Evolutionary conservation across 1,284 basidiomycete species (phyloP), one percentile per base, ranked within the genome.

Genomic region (Ceratobasidium papillatum): DNA sequence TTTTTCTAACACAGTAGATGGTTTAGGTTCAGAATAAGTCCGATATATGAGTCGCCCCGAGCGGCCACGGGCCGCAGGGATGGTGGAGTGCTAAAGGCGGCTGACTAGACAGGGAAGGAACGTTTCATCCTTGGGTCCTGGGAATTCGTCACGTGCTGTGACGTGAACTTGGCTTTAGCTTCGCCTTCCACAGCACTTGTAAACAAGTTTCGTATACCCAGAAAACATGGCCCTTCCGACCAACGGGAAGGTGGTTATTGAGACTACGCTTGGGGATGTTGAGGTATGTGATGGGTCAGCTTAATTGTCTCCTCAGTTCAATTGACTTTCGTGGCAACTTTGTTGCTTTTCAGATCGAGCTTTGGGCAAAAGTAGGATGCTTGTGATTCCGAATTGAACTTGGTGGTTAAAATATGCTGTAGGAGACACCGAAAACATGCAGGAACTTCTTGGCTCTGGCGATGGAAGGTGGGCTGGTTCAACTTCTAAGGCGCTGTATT

Each of bases 391-490:
- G 49, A 8, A 47, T n/a, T 68, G 30, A 78, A 61, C 45, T 64
- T 36, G 54, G 30, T 59, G 41, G 41, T 36, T 27, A 12, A 38
- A 54, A 25, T 22, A 5, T 22, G 36, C 3, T 49, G 52, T 78
- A 93, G 89, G 95, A 99, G 89, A 90, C 94, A 22, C 97, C 97
- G 0, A 94, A 94, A 84, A 87, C 98, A 81, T 96, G 94, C 80
- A 89, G 96, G 54, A 99, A 99, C 84, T 95, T 97, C 82, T 85
- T 98, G 62, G 90, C 93, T 19, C 86, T 97, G 38, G 89, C 93
- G 0, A 92, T 98, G 88, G 95, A 97, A 86, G 95, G 94, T 93
- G 79, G 78, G 89, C 85, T 69, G 79, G 76, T 27, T 27, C 19
- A 41, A 0, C n/a, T 14, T 25, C 79, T 76, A 76, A 74, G 75